phyloP scores from a whole-genome alignment of 257 asterid species.

The Capsicum baccatum region DNA sequence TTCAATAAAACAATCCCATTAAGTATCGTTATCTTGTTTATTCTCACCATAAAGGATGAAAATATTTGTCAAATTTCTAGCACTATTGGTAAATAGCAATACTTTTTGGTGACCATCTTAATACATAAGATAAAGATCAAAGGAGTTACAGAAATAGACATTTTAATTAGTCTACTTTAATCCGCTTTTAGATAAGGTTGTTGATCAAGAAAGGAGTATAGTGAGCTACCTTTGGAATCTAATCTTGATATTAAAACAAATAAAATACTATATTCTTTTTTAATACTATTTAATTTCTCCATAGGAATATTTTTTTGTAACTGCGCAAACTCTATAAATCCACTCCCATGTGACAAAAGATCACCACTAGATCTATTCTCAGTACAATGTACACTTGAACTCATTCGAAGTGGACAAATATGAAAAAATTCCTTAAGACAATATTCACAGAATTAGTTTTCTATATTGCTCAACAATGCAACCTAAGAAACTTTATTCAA shows the following conservation, averaged over 20 bases:
- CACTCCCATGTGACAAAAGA: background rate
- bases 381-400: background rate
- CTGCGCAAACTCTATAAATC: background rate
- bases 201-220: conserved; percentile 24
- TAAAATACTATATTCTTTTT: background rate
- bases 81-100: background rate
- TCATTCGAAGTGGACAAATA: background rate
- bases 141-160: background rate
- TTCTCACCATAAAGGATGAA: background rate
- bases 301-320: background rate
- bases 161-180: background rate
- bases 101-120: conserved; percentile 25
- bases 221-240: conserved; percentile 4
- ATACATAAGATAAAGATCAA: background rate
- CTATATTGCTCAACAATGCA: too few species aligned
- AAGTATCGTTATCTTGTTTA: background rate
- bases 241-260: background rate
- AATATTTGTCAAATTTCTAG: background rate
- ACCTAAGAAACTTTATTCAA: too few species aligned
- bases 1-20: background rate
- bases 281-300: background rate
- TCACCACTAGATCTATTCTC: background rate
- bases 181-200: background rate
- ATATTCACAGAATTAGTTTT: background rate
- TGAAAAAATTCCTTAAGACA: background rate